Base-by-base conservation (phyloP, 495 filamentous ascomycete species). In the Friedmanniomyces endolithicus region DNA sequence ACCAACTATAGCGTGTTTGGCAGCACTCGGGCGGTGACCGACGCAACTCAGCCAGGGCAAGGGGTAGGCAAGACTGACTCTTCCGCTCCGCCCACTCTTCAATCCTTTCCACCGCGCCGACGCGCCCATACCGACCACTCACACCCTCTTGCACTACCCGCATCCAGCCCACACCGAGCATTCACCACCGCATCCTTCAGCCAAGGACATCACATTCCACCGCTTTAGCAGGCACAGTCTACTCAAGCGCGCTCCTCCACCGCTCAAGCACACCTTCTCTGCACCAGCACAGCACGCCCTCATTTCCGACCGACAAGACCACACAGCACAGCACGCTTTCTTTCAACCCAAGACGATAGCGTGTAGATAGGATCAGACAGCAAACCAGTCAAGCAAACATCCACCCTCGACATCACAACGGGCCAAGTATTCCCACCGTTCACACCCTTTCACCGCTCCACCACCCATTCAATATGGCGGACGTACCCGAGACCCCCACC, bases 401-500 rank as follows among this genome's bases (percentile, higher is more conserved):
- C 19, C 12, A 24, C 19, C 44, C 44, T 24, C 44, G 24, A 29
- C 44, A 25, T 6, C 7, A 43, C 12, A 6, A 47, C 44, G 19
- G 44, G 20, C 19, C 20, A 23, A 47, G 20, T 47, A 23, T 43
- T 43, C 27, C 27, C 27, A 31, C 27, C n/a, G 27, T 47, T 47
- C 23, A 14, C 23, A 16, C 29, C 3, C 47, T 24, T 50, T n/a
- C 47, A 17, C 24, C 17, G 34, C 24, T 6, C 17, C 29, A 34
- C 17, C 44, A 25, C 23, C 12, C 12, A 25, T 33, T 19, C 29
- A 34, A 8, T 20, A 52, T 52, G 49, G 49, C 49, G 1, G 49
- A 52, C 35, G 35, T 41, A n/a, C 49, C 49, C 22, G 49, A 52
- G 35, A 52, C 49, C 35, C 49, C 81, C 19, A 67, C 68, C 23